Evolutionary conservation across 192 early-diverging fungal genomes (phyloP), one percentile per base, ranked within the genome.

Genomic region (Diversispora epigaea): DNA sequence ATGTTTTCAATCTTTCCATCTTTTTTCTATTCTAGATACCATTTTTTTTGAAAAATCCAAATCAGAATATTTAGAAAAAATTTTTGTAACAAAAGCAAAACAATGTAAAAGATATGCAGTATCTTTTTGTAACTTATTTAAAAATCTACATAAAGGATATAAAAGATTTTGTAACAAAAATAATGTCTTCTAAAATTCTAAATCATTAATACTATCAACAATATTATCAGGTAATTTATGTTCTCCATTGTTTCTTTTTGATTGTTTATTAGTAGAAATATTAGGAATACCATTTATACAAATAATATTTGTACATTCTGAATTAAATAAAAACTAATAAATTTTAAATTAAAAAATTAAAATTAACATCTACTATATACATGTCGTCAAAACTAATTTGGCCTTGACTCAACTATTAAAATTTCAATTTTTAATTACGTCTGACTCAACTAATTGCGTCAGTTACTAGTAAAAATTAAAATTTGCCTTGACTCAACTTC

Each of bases 81-180:
- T 55, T 40, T 70, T 39, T 43, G 22, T 54, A 19, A 9, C 15
- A 56, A 55, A 70, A 19, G 4, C 17, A 39, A 70, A 70, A 54
- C 50, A 55, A 70, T 70, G 10, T 1, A 70, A 70, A 55, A 70
- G 52, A 4, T 32, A 8, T 40, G 68, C 21, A n/a, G 47, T 39
- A 56, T 70, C n/a, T 10, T 56, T 55, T 56, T 70, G 68, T 25
- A 70, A 70, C 32, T 40, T 40, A 17, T 70, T 70, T 3, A 70
- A 15, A 54, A 70, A 56, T 6, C 39, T 17, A 56, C 25, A 70
- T n/a, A 55, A 70, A 55, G 12, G 8, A 55, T 70, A 50, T 14
- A 70, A 56, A 15, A 66, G 22, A 66, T 66, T 66, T 47, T 66
- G 44, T 47, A 66, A 66, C 10, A n/a, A 47, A 66, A 66, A 66